Evolutionary conservation across 495 filamentous ascomycete species (phyloP).

Genomic region (Penicillium pancosmium): DNA sequence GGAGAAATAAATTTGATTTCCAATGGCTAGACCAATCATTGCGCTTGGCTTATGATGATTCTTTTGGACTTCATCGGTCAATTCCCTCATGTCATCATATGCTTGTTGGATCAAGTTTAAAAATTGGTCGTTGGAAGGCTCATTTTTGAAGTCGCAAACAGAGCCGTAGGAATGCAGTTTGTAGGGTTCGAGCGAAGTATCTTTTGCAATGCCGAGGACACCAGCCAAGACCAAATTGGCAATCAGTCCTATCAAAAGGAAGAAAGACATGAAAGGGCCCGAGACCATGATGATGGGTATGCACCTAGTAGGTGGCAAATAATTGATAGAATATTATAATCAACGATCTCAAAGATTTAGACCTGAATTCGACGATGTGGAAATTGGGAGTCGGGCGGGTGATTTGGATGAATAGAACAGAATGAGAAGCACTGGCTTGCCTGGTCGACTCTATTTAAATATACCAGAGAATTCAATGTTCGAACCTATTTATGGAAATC

Average conservation of each 20-base stretch:
- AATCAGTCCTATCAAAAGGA: constrained; percentile 1
- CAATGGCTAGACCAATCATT: background rate
- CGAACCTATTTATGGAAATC: background rate
- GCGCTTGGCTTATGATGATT: background rate
- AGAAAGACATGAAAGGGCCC: background rate
- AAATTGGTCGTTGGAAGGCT: background rate
- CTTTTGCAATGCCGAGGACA: background rate
- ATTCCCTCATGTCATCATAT: background rate
- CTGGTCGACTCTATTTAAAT: background rate
- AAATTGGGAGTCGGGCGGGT: background rate
- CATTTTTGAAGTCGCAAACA: background rate
- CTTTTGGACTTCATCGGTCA: background rate
- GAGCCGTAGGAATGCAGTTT: constrained; percentile 1
- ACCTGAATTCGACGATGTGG: background rate
- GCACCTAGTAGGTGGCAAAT: background rate
- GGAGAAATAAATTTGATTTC: background rate
- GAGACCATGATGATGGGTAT: background rate
- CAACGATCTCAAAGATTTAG: background rate
- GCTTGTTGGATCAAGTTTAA: background rate
- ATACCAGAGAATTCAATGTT: background rate
- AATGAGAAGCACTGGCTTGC: background rate
- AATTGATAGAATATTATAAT: background rate
- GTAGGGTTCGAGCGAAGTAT: background rate
- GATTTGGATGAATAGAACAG: background rate
- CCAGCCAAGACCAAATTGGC: background rate